Base-by-base conservation (phyloP, 1,139 yeast species). In the Yamadazyma triangularis region DNA sequence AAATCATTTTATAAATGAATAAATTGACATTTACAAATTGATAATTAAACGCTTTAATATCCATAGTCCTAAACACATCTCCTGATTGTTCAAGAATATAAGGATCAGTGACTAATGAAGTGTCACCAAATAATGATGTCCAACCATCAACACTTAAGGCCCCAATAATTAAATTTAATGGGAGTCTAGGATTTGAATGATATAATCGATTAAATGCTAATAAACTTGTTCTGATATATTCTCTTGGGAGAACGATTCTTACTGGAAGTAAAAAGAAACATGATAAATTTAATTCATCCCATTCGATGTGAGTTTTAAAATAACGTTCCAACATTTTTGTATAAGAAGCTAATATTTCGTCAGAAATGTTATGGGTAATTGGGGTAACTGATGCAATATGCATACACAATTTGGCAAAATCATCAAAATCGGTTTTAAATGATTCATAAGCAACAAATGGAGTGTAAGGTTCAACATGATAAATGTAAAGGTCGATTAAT, bases 121-220 rank as follows among this genome's bases (percentile, higher is more conserved):
- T 10, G n/a, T 41, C 44, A 15, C 24, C 32, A 15, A 48, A 40
- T 18, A 50, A 30, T 3, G 50, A 30, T 25, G 33, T 29, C 45
- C 46, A 50, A 8, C 51, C 46, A 34, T 50, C 55, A 14, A 41
- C 44, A 25, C 48, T 40, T 13, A 47, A 22, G 1, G 48, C 54
- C 2, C 45, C 55, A 9, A 47, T 35, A 9, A 47, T 19, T 14
- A 50, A 31, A 24, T 41, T 39, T 2, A 32, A 29, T 1, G 50
- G 39, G 3, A 48, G 15, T 2, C 29, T 21, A 3, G 24, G 29
- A 9, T 24, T 15, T 3, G 32, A 21, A 11, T 27, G 30, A 31
- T 35, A 35, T 3, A 47, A 19, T 6, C 22, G 27, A 25, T 47
- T 42, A 29, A 50, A 48, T 4, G 41, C 42, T 2, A 11, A 6